These are phyloP conservation scores for Sporothrix inflata DNA, from an alignment of 2,329 filamentous ascomycete genomes.

Conservation along the genomic window DNA sequence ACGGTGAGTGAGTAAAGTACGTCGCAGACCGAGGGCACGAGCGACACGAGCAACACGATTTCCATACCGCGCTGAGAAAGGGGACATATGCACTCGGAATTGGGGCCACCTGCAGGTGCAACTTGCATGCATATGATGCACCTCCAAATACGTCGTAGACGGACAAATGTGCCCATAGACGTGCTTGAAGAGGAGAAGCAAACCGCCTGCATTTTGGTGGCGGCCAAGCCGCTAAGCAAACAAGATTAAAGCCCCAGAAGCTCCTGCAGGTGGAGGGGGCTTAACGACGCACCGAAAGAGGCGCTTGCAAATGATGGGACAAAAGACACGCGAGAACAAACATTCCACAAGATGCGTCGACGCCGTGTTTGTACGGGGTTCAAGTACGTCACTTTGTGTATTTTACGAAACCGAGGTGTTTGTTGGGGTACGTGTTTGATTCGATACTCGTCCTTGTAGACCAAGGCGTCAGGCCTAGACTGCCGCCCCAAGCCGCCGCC, in stretches of 20 bases:
- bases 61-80: not conserved
- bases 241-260: slow-evolving; percentile 21
- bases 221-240: slow-evolving; percentile 23
- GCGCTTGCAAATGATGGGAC: not conserved
- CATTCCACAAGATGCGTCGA: not conserved
- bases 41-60: not conserved
- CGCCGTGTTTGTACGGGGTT: no score
- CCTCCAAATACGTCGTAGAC: not conserved
- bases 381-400: no score
- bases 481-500: no score
- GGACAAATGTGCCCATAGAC: no score
- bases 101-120: no score
- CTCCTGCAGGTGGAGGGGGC: slow-evolving; percentile 28
- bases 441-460: no score
- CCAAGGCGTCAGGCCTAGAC: no score
- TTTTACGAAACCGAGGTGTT: no score
- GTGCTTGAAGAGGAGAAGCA: not conserved
- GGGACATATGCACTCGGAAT: no score
- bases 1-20: not conserved
- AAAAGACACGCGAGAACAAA: not conserved
- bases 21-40: not conserved
- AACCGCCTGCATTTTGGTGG: not conserved
- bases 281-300: not conserved
- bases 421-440: no score
- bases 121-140: not conserved